phyloP scores from a whole-genome alignment of 192 early-diverging fungal species.

The Backusella liffmaniae region DNA sequence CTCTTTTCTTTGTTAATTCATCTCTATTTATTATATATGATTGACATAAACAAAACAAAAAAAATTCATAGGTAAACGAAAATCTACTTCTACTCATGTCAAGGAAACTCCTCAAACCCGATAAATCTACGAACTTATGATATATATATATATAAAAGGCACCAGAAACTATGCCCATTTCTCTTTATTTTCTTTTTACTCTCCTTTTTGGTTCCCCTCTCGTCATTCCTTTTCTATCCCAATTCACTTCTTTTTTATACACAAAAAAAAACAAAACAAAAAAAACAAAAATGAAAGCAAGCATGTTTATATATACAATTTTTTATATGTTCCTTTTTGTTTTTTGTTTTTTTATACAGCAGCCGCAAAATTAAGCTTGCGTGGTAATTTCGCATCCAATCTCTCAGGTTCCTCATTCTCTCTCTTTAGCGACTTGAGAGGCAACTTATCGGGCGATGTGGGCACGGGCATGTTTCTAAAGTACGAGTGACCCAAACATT shows the following conservation, averaged over 20 bases:
- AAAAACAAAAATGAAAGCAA: not conserved
- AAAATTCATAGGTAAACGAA: not conserved
- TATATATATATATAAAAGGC: not conserved
- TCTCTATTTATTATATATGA: not conserved
- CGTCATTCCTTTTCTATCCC: too few relatives aligned
- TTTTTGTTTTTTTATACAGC: not conserved
- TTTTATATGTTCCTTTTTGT: not conserved
- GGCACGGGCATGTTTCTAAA: constrained; percentile 72
- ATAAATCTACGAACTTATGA: not conserved
- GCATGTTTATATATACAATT: not conserved
- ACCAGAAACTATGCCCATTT: too few relatives aligned
- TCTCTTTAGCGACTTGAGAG: constrained; percentile 41
- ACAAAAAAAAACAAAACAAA: not conserved
- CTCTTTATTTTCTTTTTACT: too few relatives aligned
- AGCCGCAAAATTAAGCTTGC: not conserved
- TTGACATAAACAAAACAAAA: not conserved
- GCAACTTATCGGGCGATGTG: constrained; percentile 66
- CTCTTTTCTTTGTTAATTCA: not conserved
- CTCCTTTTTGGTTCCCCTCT: too few relatives aligned
- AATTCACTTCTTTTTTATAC: too few relatives aligned
- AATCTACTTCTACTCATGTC: not conserved
- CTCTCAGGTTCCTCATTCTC: not conserved
- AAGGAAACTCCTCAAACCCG: not conserved
- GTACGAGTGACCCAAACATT: constrained; percentile 74
- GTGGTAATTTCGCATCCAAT: not conserved